These are phyloP conservation scores for Emmonsia crescens DNA, from an alignment of 2,329 filamentous ascomycete species.

Conservation along the genomic window DNA sequence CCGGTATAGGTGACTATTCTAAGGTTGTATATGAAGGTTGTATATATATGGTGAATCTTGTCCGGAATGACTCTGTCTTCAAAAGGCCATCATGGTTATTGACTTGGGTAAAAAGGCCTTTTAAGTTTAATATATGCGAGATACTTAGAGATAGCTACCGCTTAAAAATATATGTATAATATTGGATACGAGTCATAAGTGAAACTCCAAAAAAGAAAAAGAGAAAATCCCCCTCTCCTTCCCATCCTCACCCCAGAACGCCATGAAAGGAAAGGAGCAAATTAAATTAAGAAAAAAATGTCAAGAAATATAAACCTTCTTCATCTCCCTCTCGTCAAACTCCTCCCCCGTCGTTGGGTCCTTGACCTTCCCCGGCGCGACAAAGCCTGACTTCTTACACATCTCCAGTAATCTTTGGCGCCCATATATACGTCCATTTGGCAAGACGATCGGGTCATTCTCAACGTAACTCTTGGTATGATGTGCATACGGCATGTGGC, in stretches of 20 bases:
- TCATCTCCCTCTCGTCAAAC: conserved; percentile 51
- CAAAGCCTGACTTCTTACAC: conserved; percentile 62
- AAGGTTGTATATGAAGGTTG: no score
- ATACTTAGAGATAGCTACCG: not conserved
- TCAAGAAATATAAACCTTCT: conserved; percentile 85
- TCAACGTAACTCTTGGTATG: conserved; percentile 92
- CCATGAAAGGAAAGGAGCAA: not conserved
- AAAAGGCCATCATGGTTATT: not conserved
- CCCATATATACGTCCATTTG: conserved; percentile 80
- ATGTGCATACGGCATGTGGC: conserved; percentile 83
- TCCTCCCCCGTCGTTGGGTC: conserved; percentile 68
- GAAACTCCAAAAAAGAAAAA: not conserved
- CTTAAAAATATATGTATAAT: not conserved
- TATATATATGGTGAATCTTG: not conserved
- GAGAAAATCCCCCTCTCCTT: not conserved
- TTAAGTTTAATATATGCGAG: not conserved
- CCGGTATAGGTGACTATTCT: not conserved
- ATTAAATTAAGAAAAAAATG: not conserved
- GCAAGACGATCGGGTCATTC: conserved; percentile 72
- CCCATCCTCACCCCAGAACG: not conserved
- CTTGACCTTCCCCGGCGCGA: conserved; percentile 55
- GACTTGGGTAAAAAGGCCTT: not conserved
- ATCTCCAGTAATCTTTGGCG: conserved; percentile 61
- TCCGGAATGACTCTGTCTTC: not conserved
- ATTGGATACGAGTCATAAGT: not conserved